Conservation (phyloP, 768 basidiomycete genomes). For the Leccinellum albellum region DNA sequence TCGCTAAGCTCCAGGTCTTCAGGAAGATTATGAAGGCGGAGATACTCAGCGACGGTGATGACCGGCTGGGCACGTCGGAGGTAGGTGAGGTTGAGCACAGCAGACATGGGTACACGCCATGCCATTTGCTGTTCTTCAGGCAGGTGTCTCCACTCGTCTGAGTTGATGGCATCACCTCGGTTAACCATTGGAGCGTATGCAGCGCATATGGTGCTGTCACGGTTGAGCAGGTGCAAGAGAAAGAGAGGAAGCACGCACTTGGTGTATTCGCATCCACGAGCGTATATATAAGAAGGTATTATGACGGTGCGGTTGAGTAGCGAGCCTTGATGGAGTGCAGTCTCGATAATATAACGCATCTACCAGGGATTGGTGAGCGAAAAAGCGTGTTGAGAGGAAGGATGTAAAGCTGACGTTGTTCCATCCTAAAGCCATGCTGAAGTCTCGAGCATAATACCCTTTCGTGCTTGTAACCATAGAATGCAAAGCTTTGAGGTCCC, state of each 20-base stretch:
- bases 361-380: constrained; percentile 11
- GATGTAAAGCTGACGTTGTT: constrained; percentile 37
- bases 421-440: constrained; percentile 43
- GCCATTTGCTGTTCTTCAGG: constrained; percentile 36
- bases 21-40: constrained; percentile 37
- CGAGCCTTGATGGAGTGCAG: constrained; percentile 40
- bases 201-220: constrained; percentile 31
- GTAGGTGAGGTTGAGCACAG: constrained; percentile 42
- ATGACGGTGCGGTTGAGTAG: constrained; percentile 42
- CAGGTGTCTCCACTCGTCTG: constrained; percentile 39
- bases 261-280: constrained; percentile 39
- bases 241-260: constrained; percentile 12
- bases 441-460: constrained; percentile 45
- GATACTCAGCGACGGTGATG: constrained; percentile 41
- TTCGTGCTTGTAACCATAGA: constrained; percentile 35
- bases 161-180: constrained; percentile 40
- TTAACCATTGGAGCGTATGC: constrained; percentile 44
- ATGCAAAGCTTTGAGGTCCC: constrained; percentile 31
- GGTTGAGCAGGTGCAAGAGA: not conserved
- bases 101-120: constrained; percentile 34
- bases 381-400: not conserved
- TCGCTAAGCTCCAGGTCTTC: constrained; percentile 34
- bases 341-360: constrained; percentile 50
- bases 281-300: constrained; percentile 44
- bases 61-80: constrained; percentile 37